Evolutionary conservation across 139 green algal genomes (phyloP).

Genomic region (Edaphochlamys debaryana): DNA sequence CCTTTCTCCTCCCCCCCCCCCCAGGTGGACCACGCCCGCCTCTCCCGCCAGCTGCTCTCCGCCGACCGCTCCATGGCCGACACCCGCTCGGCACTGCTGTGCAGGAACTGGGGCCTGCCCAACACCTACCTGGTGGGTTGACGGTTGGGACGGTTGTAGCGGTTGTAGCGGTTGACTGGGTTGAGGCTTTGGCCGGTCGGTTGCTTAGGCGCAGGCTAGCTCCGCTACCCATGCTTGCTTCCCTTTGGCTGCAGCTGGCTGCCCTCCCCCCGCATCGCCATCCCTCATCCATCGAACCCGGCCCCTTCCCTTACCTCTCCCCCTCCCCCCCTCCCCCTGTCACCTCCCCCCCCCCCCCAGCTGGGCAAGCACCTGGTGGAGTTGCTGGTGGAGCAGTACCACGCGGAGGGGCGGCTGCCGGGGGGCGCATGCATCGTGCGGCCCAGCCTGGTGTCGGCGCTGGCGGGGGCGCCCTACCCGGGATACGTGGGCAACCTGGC

Average conservation of each 20-base stretch:
- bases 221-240: too few relatives aligned
- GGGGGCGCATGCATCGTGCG: conserved; percentile 55
- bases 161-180: neutral
- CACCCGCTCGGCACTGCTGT: conserved; percentile 27
- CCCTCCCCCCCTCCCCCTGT: neutral
- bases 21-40: conserved; percentile 24
- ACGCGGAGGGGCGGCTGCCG: neutral
- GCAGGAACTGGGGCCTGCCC: conserved; percentile 53
- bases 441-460: conserved; percentile 56
- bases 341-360: neutral
- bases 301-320: too few relatives aligned
- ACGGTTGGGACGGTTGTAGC: neutral
- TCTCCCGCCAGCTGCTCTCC: conserved; percentile 38
- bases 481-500: conserved; percentile 68
- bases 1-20: neutral
- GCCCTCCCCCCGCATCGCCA: neutral
- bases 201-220: too few relatives aligned
- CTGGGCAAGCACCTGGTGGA: conserved; percentile 66
- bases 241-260: neutral
- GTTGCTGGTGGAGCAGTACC: conserved; percentile 47
- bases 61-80: conserved; percentile 38
- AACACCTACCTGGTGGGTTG: conserved; percentile 60
- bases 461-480: conserved; percentile 57
- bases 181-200: neutral
- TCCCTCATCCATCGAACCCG: neutral